Evolutionary conservation across 305 asterid species (phyloP), one percentile per base, ranked within the genome.

Genomic region (Coffea humblotiana): DNA sequence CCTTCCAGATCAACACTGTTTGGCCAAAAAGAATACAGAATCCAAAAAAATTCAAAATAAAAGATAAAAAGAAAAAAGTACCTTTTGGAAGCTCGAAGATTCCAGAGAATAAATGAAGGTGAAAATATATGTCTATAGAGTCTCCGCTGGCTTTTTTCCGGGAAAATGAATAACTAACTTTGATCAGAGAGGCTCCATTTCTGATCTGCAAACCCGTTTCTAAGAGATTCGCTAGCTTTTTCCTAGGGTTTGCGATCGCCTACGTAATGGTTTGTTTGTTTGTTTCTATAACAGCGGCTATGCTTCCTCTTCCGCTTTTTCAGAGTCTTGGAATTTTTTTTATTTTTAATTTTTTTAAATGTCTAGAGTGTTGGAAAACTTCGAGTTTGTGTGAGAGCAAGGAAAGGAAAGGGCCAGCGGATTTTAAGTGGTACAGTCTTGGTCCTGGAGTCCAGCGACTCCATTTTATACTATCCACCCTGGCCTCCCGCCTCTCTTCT

Each of bases 231-330:
- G 78, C 71, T 54, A 6, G 80, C 72, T 79, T 72, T 66, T 76
- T 77, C 89, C 32, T 85, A 87, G 95, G 92, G 92, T 85, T 92
- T 83, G 92, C 87, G 86, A 90, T 84, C 91, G 88, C 80, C 65
- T 69, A 82, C 27, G 73, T 81, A 52, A 58, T 81, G 68, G 80
- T 60, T 21, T 0, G 25, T 49, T 43, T 77, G 75, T 45, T 45
- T 48, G 32, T 64, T 60, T 73, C 80, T 71, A 37, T 66, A 54
- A 52, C 49, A 40, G 43, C 6, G 43, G 43, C 43, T 40, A 40
- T 76, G 12, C 66, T 56, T 3, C 9, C 65, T 54, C 43, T 71
- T 68, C 61, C 23, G 45, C 37, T 37, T 63, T 77, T 60, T 63
- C 6, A 32, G 69, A 66, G 65, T 67, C 35, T 69, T 72, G 1